Conservation (phyloP, 805 yeast species). For the Zygosaccharomyces bisporus region DNA sequence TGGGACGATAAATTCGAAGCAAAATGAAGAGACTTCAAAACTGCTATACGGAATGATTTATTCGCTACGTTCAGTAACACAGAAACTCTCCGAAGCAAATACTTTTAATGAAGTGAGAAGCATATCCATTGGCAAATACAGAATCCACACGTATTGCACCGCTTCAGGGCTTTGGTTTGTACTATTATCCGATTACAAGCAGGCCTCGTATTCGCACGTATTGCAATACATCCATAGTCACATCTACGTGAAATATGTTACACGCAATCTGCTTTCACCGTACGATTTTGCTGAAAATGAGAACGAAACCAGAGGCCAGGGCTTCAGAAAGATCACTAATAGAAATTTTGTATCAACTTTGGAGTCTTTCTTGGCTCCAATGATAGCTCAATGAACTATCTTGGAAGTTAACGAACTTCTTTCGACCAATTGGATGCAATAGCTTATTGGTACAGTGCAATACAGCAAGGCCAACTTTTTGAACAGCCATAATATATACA, state of each 20-base stretch:
- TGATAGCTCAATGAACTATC: constrained; percentile 22
- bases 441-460: too few relatives aligned
- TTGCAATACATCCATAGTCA: constrained; percentile 33
- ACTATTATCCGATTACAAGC: constrained; percentile 58
- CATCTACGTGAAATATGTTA: constrained; percentile 32
- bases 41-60: constrained; percentile 80
- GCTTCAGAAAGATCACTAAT: constrained; percentile 32
- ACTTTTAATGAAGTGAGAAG: constrained; percentile 34
- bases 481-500: neutral
- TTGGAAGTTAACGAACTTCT: too few relatives aligned
- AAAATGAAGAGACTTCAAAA: constrained; percentile 68
- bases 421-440: too few relatives aligned
- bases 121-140: constrained; percentile 67
- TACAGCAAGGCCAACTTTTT: too few relatives aligned
- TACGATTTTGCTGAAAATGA: constrained; percentile 33
- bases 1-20: constrained; percentile 48
- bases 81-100: constrained; percentile 41
- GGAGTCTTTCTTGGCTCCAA: constrained; percentile 33
- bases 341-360: constrained; percentile 27
- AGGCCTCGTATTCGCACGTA: constrained; percentile 28
- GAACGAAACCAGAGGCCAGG: constrained; percentile 33
- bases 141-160: constrained; percentile 77
- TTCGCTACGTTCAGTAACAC: constrained; percentile 71
- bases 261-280: constrained; percentile 32
- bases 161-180: constrained; percentile 75